Base-by-base conservation (phyloP, 345 rosid species). In the Hirschfeldia incana region DNA sequence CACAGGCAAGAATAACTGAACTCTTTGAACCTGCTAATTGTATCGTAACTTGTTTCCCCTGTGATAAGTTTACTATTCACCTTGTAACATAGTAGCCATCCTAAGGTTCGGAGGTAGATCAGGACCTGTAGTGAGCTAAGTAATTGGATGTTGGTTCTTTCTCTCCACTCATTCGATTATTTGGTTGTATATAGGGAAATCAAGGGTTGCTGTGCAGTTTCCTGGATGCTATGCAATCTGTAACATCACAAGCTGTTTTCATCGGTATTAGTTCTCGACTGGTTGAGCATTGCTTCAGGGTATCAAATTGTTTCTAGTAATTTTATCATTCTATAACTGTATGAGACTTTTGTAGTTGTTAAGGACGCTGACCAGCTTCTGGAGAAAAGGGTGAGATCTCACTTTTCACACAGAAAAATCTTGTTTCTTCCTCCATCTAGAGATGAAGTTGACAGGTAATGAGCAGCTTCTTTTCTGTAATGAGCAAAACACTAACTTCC, bases 341-440 rank as follows among this genome's bases (percentile, higher is more conserved):
- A 17, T 70, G 3, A 37, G 44, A 37, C 44, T 37, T n/a, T n/a
- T n/a, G n/a, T n/a, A n/a, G n/a, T n/a, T n/a, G n/a, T n/a, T n/a
- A n/a, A n/a, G 99, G 98, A 21, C 82, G 99, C 92, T 70, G 98
- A 94, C 76, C 97, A 94, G 78, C 94, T 94, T 82, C 82, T 94
- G 83, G 98, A 94, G 77, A 94, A 94, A 83, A 85, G 98, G 85
- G 98, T 91, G 76, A 90, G 97, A 80, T 94, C 98, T 57, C 96
- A 97, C 70, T 91, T 94, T 84, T 92, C 98, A 44, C 96, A 94
- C 77, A 86, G 96, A 69, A 91, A 90, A 80, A 77, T 91, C 1
- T 65, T 93, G 80, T 95, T 93, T 89, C 92, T 90, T 81, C 91
- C 97, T 71, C 93, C 92, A 53, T 86, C 92, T 2, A 84, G 74